These are phyloP conservation scores for Plicaturopsis crispa DNA, from an alignment of 768 basidiomycete genomes.

Conservation along the genomic window DNA sequence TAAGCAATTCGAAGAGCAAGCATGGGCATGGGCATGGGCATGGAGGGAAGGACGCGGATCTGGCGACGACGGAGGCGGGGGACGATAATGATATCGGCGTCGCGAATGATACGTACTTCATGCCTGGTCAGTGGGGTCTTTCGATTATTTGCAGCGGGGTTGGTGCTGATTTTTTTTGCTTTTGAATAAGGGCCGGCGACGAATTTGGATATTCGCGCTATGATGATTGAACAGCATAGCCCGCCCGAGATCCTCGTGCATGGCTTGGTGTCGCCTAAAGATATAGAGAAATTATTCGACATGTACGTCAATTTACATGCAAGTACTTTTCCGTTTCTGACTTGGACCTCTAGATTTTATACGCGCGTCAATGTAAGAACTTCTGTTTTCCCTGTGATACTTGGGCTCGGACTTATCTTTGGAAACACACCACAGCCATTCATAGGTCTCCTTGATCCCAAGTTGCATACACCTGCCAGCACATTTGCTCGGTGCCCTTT, in stretches of 20 bases:
- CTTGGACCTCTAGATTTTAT: slow-evolving; percentile 48
- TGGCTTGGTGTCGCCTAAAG: slow-evolving; percentile 67
- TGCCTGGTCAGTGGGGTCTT: slow-evolving; percentile 47
- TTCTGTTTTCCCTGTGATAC: slow-evolving; percentile 1
- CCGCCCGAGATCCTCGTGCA: slow-evolving; percentile 80
- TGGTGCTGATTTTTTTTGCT: neutral
- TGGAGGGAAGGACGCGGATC: slow-evolving; percentile 22
- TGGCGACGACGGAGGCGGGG: slow-evolving; percentile 29
- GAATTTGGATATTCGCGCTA: slow-evolving; percentile 60
- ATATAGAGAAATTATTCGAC: slow-evolving; percentile 78
- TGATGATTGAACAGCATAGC: slow-evolving; percentile 68
- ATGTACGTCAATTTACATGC: slow-evolving; percentile 43
- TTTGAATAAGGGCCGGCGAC: slow-evolving; percentile 76
- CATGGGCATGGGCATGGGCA: slow-evolving; percentile 25
- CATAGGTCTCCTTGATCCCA: slow-evolving; percentile 73
- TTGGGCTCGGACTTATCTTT: neutral
- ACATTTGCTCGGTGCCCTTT: slow-evolving; percentile 85
- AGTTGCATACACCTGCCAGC: slow-evolving; percentile 70
- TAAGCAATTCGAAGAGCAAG: slow-evolving; percentile 46
- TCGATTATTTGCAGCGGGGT: neutral
- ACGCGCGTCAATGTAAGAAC: slow-evolving; percentile 55
- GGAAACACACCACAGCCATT: slow-evolving; percentile 49
- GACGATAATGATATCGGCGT: slow-evolving; percentile 71
- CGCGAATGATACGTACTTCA: slow-evolving; percentile 74
- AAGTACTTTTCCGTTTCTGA: slow-evolving; percentile 5